A percentile compares a stretch with the other conserved stretches of the same genome.
Evolutionary conservation across 257 asterid genomes (phyloP).

Genomic region (Jaltomata sinuosa): DNA sequence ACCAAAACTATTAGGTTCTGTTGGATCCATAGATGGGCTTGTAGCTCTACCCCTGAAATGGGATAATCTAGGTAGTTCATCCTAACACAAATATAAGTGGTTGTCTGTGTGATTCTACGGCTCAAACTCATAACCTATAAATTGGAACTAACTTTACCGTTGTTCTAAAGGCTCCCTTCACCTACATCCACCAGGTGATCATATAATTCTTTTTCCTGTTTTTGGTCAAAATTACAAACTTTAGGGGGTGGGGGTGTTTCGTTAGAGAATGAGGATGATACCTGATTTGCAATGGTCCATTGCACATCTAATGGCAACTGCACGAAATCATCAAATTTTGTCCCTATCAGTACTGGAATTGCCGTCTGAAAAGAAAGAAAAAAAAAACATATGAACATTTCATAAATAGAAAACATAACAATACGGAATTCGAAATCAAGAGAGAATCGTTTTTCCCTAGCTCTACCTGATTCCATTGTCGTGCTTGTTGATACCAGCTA

Average conservation of each 20-base stretch:
- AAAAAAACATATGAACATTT: no score
- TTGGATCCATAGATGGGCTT: no score
- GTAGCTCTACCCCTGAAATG: no score
- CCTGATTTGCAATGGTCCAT: slow-evolving; percentile 83
- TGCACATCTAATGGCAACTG: slow-evolving; percentile 70
- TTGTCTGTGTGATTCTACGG: neutral
- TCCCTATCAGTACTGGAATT: slow-evolving; percentile 71
- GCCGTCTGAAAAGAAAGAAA: slow-evolving; percentile 41
- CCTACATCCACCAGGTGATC: neutral
- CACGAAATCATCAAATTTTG: slow-evolving; percentile 82
- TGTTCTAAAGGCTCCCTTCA: neutral
- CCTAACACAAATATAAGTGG: neutral
- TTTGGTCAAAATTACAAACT: neutral
- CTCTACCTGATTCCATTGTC: slow-evolving; percentile 66
- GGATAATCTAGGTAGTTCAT: no score
- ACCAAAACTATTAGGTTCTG: no score
- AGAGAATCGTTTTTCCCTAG: neutral
- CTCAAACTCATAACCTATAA: neutral
- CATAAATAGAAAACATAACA: no score
- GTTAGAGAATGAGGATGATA: slow-evolving; percentile 4
- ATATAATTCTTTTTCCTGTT: neutral
- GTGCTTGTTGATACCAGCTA: slow-evolving; percentile 71
- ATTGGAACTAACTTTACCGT: neutral
- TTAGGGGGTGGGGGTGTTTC: neutral
- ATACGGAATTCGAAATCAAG: no score